These are phyloP conservation scores for Pythium sp. DNA, from an alignment of 352 stramenopile genomes.

Conservation along the genomic window DNA sequence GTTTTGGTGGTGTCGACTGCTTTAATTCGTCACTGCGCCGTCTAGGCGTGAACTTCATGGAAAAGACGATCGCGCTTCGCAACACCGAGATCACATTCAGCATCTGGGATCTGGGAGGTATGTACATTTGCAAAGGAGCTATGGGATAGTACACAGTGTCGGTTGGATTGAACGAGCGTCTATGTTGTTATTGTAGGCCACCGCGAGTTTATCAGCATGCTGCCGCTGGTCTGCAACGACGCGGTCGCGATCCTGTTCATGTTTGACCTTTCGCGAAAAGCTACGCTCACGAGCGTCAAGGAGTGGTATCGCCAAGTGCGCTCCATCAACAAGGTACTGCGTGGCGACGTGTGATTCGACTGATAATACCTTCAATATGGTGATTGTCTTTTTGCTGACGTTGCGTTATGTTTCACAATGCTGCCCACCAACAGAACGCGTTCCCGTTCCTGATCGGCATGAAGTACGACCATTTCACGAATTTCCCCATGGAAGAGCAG, in stretches of 20 bases:
- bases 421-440: constrained; percentile 64
- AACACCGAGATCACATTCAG: constrained; percentile 96
- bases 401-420: not conserved
- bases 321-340: constrained; percentile 84
- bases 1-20: not conserved
- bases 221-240: constrained; percentile 94
- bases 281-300: constrained; percentile 90
- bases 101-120: constrained; percentile 93
- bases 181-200: constrained; percentile 42
- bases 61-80: constrained; percentile 92
- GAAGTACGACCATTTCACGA: constrained; percentile 94
- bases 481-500: constrained; percentile 88
- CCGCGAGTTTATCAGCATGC: constrained; percentile 93
- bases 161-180: not conserved
- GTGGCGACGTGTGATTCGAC: too few species aligned
- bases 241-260: constrained; percentile 95
- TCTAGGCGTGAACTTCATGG: constrained; percentile 94
- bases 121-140: not conserved
- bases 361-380: not conserved
- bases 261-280: constrained; percentile 93
- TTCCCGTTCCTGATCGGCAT: constrained; percentile 93
- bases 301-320: constrained; percentile 92
- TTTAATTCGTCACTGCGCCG: not conserved
- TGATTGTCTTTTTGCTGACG: not conserved
- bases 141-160: not conserved